Evolutionary conservation across 345 rosid species (phyloP).

Genomic region (Eucalyptus pumila): DNA sequence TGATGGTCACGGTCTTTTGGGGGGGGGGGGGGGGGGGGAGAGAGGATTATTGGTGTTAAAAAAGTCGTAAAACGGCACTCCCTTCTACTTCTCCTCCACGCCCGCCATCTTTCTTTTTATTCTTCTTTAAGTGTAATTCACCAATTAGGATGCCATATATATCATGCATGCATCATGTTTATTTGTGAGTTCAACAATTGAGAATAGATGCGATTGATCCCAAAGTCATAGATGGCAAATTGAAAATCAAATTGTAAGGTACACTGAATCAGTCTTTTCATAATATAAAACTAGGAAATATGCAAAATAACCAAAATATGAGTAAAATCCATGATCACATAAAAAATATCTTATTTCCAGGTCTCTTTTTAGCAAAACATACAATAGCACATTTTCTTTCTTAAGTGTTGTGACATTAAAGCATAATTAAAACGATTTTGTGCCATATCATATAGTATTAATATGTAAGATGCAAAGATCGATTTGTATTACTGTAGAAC

Average conservation of each 20-base stretch:
- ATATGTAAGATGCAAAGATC: neutral
- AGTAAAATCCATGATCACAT: neutral
- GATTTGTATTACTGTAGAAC: neutral
- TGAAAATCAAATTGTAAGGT: neutral
- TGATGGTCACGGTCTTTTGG: neutral
- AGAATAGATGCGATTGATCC: neutral
- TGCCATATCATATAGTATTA: neutral
- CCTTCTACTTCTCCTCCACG: neutral
- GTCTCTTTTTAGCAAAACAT: neutral
- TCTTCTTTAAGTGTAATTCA: too few relatives aligned
- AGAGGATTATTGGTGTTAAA: neutral
- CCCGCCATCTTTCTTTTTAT: neutral
- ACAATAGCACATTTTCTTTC: too few relatives aligned
- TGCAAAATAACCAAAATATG: neutral
- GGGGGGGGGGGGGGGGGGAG: too few relatives aligned
- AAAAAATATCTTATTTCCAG: neutral
- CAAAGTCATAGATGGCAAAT: neutral
- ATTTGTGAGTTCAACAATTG: fast-evolving
- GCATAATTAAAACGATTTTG: neutral
- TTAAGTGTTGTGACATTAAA: neutral
- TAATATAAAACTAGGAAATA: too few relatives aligned
- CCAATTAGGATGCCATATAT: neutral
- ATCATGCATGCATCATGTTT: neutral
- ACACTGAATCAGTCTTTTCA: fast-evolving
- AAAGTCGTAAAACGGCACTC: neutral